Evolutionary conservation across 2,329 filamentous ascomycete genomes (phyloP).

Genomic region (Sphaerostilbella broomeana): DNA sequence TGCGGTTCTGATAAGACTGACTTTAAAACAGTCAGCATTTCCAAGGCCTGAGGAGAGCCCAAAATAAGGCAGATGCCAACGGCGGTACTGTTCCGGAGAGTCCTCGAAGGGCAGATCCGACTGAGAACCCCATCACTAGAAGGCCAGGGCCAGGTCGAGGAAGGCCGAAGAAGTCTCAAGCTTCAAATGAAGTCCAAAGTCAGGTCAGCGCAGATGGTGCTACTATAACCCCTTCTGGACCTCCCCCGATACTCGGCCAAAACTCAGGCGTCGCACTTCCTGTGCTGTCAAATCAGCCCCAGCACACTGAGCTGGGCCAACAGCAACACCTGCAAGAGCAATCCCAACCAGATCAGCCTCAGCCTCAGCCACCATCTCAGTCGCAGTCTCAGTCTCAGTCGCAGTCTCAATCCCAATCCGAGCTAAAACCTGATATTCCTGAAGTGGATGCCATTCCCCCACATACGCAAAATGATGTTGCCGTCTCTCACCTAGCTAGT

Average conservation of each 20-base stretch:
- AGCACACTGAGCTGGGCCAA: not conserved
- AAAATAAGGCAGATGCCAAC: conserved; percentile 44
- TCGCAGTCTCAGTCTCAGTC: conserved; percentile 3
- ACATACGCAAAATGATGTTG: conserved; percentile 6
- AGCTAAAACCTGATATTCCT: conserved; percentile 2
- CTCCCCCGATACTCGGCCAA: conserved; percentile 2
- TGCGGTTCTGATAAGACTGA: conserved; percentile 2
- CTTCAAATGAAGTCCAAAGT: conserved; percentile 7
- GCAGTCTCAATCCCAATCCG: not conserved
- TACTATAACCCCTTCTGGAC: not conserved
- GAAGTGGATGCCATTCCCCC: conserved; percentile 4
- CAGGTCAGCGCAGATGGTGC: conserved; percentile 5
- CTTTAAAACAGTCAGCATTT: conserved; percentile 50
- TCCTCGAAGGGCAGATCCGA: conserved; percentile 41
- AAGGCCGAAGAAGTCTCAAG: conserved; percentile 39
- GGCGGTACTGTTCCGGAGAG: conserved; percentile 28
- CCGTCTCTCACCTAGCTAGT: conserved; percentile 4
- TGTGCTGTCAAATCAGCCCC: conserved; percentile 8
- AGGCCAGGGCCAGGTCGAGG: conserved; percentile 53
- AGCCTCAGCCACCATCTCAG: conserved; percentile 1
- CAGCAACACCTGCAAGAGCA: conserved; percentile 15
- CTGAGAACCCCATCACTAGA: conserved; percentile 52
- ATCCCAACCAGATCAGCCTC: conserved; percentile 10
- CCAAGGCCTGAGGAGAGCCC: conserved; percentile 49
- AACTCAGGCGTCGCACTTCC: conserved; percentile 4